phyloP scores from a whole-genome alignment of 495 filamentous ascomycete genomes.

The Tetracladium setigerum region DNA sequence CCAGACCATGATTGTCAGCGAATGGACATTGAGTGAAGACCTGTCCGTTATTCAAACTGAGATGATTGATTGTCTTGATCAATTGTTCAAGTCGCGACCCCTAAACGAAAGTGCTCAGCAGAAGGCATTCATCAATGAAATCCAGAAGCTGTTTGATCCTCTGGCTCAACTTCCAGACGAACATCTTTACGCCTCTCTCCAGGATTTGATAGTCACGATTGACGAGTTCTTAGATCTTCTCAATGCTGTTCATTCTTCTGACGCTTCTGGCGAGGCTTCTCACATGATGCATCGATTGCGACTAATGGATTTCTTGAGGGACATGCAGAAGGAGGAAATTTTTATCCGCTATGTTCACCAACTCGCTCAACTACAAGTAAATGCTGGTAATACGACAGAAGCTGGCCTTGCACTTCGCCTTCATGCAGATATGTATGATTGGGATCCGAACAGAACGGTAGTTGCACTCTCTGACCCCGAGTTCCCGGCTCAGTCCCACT shows the following conservation, averaged over 20 bases:
- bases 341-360: conserved; percentile 97
- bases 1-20: conserved; percentile 95
- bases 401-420: conserved; percentile 85
- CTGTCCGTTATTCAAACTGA: conserved; percentile 89
- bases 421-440: conserved; percentile 89
- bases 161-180: conserved; percentile 60
- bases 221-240: conserved; percentile 88
- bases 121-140: conserved; percentile 84
- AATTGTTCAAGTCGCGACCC: conserved; percentile 81
- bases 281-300: conserved; percentile 78
- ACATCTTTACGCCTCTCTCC: conserved; percentile 66
- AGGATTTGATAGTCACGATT: conserved; percentile 70
- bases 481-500: conserved; percentile 78
- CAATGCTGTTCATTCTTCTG: conserved; percentile 81
- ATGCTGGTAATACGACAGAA: conserved; percentile 74
- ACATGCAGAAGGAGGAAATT: conserved; percentile 96
- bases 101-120: conserved; percentile 84
- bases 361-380: conserved; percentile 69
- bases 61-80: conserved; percentile 91
- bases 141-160: conserved; percentile 72
- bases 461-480: conserved; percentile 62
- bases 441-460: conserved; percentile 68
- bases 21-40: conserved; percentile 96
- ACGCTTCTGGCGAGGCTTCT: conserved; percentile 66
- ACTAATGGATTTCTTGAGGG: conserved; percentile 93